Conservation (phyloP, 805 yeast genomes). For the Ogataea henricii region DNA sequence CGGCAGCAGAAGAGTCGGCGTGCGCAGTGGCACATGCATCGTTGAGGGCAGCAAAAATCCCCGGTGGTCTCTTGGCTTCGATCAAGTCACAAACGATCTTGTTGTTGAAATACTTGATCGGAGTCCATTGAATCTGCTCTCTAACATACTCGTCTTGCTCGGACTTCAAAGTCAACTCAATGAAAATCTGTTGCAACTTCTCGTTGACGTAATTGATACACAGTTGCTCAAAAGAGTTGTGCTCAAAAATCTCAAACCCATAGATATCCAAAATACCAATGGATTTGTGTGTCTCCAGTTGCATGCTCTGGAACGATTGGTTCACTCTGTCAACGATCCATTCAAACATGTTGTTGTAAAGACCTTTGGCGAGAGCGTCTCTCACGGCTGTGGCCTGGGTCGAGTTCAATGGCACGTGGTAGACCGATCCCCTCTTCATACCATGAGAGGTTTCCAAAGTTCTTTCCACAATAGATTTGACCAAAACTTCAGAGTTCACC, state of each 20-base stretch:
- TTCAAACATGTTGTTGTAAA: conserved; percentile 89
- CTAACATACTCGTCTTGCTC: conserved; percentile 97
- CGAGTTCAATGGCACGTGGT: conserved; percentile 88
- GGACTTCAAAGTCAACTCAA: conserved; percentile 91
- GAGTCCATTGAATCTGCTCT: conserved; percentile 96
- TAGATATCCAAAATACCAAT: conserved; percentile 94
- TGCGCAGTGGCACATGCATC: conserved; percentile 98
- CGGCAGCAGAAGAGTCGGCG: conserved; percentile 96
- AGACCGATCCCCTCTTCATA: conserved; percentile 85
- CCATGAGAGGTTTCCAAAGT: conserved; percentile 91
- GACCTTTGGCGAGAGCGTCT: conserved; percentile 93
- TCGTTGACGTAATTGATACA: conserved; percentile 96
- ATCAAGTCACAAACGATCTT: conserved; percentile 95
- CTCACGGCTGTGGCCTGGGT: conserved; percentile 94
- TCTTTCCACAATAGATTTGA: conserved; percentile 72
- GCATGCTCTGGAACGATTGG: conserved; percentile 60
- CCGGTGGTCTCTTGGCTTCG: conserved; percentile 93
- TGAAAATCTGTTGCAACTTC: conserved; percentile 93
- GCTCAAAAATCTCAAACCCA: conserved; percentile 95
- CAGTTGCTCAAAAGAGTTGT: conserved; percentile 91
- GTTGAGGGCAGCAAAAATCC: conserved; percentile 92
- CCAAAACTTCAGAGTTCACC: conserved; percentile 67
- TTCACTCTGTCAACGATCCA: conserved; percentile 96
- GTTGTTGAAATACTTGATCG: conserved; percentile 94
- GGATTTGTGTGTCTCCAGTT: conserved; percentile 52